Evolutionary conservation across 2,329 filamentous ascomycete genomes (phyloP), one percentile per base, ranked within the genome.

Genomic region (Colletotrichum aenigma): DNA sequence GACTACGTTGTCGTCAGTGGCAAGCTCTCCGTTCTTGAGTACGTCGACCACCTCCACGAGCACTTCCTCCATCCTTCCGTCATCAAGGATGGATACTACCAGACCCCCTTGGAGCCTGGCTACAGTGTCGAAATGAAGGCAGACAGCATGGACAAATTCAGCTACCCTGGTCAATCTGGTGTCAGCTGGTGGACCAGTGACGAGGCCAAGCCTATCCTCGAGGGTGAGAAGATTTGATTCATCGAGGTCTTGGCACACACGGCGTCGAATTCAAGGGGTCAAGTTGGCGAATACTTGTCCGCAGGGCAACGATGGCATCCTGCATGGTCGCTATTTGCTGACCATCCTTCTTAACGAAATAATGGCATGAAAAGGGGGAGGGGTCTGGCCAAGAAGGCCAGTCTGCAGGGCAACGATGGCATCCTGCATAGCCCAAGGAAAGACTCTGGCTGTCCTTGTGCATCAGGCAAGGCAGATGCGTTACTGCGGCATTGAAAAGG

Each of bases 121-220:
- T 98, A 98, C 85, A 96, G 94, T 81, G 96, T 98, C 4, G 95
- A 98, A 91, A 98, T 98, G 95, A 96, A 95, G 91, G 86, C 92
- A 5, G 94, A 93, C 78, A 97, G 94, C 83, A 97, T 98, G 95
- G 94, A 96, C 78, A 85, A 85, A 79, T 98, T 90, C 82, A 89
- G 90, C 66, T 98, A 92, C 83, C 96, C 95, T 2, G 95, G 95
- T 9, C 91, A 93, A 81, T 89, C 93, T 77, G 93, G 93, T 6
- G 93, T 94, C 79, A 94, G 95, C 81, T 98, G 95, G 95, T 98
- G 96, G 96, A 93, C 87, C 85, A 93, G 90, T 64, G 93, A 95
- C 48, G 94, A 95, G 85, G 95, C 95, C n/a, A 94, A 88, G 86
- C 86, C 88, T 1, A 96, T 97, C 79, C 84, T 96, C 43, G 92